Evolutionary conservation across 2,329 filamentous ascomycete species (phyloP).

Genomic region (Pseudogymnoascus sp.): DNA sequence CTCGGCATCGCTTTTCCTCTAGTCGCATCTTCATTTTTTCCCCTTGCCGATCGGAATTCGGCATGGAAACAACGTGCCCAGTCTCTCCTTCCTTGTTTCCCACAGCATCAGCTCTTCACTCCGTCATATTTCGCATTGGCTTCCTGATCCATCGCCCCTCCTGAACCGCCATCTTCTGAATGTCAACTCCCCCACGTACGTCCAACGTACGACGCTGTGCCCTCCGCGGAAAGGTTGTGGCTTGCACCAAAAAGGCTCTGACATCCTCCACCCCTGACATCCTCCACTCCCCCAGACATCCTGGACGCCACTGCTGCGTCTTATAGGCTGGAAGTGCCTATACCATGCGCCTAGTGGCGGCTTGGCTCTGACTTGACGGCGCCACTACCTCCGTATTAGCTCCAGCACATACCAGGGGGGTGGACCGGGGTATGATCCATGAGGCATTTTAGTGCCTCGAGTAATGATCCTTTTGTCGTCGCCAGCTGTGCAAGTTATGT

Average conservation of each 20-base stretch:
- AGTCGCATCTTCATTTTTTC: constrained; percentile 1
- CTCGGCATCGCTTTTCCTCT: background rate
- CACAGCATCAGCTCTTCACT: background rate
- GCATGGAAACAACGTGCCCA: background rate
- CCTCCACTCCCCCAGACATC: background rate
- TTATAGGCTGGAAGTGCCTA: background rate
- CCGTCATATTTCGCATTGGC: background rate
- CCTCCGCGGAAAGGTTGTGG: background rate
- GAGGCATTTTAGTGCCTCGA: background rate
- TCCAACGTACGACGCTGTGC: background rate
- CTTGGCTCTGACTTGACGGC: background rate
- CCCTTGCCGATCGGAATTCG: constrained; percentile 1
- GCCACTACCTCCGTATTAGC: background rate
- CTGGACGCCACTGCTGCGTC: background rate
- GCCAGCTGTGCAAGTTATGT: background rate
- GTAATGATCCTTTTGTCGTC: background rate
- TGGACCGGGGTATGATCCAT: background rate
- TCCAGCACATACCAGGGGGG: background rate
- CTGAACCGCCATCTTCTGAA: background rate
- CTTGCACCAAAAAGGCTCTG: background rate
- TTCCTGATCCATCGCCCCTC: background rate
- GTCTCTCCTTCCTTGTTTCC: background rate
- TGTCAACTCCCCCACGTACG: background rate
- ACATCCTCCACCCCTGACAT: constrained; percentile 4
- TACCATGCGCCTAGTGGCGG: background rate